Evolutionary conservation across 2,329 filamentous ascomycete species (phyloP), one percentile per base, ranked within the genome.

Genomic region (Catunica adiposa): DNA sequence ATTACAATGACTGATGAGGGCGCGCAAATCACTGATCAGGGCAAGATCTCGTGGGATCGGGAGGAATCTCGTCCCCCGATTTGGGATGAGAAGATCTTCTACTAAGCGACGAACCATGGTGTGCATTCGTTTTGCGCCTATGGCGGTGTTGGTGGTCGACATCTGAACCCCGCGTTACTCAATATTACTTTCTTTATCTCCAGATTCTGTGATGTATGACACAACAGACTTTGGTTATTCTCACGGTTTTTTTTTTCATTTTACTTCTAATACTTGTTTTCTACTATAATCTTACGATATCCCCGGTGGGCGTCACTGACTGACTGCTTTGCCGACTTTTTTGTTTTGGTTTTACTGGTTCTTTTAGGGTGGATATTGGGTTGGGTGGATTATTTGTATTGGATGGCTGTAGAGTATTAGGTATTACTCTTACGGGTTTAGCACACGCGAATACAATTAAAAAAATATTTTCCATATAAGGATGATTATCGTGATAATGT

Each of bases 1-100:
- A 85, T 88, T 29, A 79, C 82, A 1, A 90, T 94, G 60, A 89
- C 85, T 0, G 88, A 95, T 61, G 84, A 87, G 61, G 84, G 82
- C 17, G 84, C 84, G 47, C 75, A 70, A 52, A 68, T 90, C 3
- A 82, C 82, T 61, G 82, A 83, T 62, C 84, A 87, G 69, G 71
- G 70, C 61, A 66, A 69, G 23, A 64, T 72, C 9, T 61, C 64
- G 23, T 73, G 70, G 70, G 70, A 72, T 48, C 64, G 65, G 1
- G 67, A 69, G 59, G 65, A 62, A 20, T 69, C 70, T 15, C 66
- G 70, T 57, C 70, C 70, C 51, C 70, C 70, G 1, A 70, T 73
- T 53, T 71, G 69, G 66, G 66, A 63, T 6, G 70, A 72, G 63
- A 73, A 72, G 67, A 62, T 70, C 59, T 68, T 70, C 58, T 73